Evolutionary conservation across 1,284 basidiomycete species (phyloP).

Genomic region (Naganishia liquefaciens): DNA sequence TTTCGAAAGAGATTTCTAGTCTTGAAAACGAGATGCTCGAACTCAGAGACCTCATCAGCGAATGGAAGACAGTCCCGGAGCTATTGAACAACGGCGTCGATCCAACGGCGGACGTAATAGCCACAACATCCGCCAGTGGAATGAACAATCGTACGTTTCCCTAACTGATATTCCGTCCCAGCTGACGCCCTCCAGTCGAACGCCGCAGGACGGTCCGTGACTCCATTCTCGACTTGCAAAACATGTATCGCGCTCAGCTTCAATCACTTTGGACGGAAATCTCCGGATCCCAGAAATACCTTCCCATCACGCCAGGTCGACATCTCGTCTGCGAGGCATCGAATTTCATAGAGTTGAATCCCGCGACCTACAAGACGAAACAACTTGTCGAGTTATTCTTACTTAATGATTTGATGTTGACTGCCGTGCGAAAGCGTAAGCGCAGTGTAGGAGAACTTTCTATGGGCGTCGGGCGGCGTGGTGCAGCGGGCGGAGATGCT

Average conservation of each 20-base stretch:
- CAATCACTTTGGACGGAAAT: slow-evolving; percentile 85
- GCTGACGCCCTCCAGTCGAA: slow-evolving; percentile 49
- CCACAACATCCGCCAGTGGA: slow-evolving; percentile 36
- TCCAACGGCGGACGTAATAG: slow-evolving; percentile 48
- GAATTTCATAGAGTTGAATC: slow-evolving; percentile 79
- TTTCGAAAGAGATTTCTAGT: slow-evolving; percentile 94
- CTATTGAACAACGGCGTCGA: slow-evolving; percentile 57
- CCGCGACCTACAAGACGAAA: slow-evolving; percentile 91
- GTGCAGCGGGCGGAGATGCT: slow-evolving; percentile 42
- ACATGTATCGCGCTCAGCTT: slow-evolving; percentile 92
- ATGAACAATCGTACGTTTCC: slow-evolving; percentile 1
- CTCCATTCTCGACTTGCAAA: slow-evolving; percentile 86
- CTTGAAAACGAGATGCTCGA: slow-evolving; percentile 98
- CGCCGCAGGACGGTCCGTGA: slow-evolving; percentile 73
- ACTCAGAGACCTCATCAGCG: slow-evolving; percentile 86
- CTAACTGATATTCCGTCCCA: background rate
- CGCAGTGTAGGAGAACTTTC: slow-evolving; percentile 58
- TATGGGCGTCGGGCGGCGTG: slow-evolving; percentile 45
- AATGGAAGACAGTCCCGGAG: slow-evolving; percentile 95
- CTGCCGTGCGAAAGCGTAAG: slow-evolving; percentile 64
- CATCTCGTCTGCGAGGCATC: slow-evolving; percentile 88
- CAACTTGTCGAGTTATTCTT: slow-evolving; percentile 86
- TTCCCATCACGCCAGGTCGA: slow-evolving; percentile 82
- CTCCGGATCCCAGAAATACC: slow-evolving; percentile 94
- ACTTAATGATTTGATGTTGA: slow-evolving; percentile 85